phyloP scores from a whole-genome alignment of 331 rosid genomes.

The Malus hybrid region DNA sequence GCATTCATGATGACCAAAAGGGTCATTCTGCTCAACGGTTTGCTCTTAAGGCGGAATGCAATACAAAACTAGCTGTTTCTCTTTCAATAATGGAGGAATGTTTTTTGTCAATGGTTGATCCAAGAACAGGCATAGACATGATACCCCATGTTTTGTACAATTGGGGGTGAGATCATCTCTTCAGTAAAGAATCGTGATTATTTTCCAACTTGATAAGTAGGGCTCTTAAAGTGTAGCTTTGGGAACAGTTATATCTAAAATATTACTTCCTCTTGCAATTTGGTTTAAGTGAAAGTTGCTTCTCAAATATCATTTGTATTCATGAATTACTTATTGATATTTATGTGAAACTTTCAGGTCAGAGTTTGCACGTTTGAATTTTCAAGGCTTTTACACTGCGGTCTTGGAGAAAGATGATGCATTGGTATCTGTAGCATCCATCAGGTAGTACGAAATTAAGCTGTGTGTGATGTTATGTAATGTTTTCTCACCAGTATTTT shows the following conservation, averaged over 20 bases:
- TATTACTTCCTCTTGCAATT: not conserved
- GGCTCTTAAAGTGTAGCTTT: not conserved
- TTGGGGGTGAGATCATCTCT: constrained; percentile 68
- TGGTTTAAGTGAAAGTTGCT: not conserved
- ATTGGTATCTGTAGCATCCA: constrained; percentile 75
- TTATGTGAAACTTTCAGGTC: constrained; percentile 51
- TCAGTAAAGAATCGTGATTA: not conserved
- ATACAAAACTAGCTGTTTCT: constrained; percentile 86
- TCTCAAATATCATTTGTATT: not conserved
- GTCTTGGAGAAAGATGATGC: constrained; percentile 90
- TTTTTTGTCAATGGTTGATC: constrained; percentile 91
- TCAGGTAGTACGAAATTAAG: constrained; percentile 50
- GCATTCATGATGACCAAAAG: constrained; percentile 90
- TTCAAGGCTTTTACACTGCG: constrained; percentile 84
- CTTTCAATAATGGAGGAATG: constrained; percentile 98
- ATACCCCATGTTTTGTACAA: constrained; percentile 87
- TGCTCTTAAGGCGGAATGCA: constrained; percentile 93
- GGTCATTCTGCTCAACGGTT: constrained; percentile 80
- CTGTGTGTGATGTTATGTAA: not conserved
- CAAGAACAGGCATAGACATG: constrained; percentile 97
- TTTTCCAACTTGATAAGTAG: not conserved
- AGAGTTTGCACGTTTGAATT: constrained; percentile 83
- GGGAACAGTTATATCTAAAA: not conserved
- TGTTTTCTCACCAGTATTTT: not conserved
- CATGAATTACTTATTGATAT: constrained; percentile 9